These are phyloP conservation scores for Colletotrichum musae DNA, from an alignment of 2,329 filamentous ascomycete genomes.

Conservation along the genomic window DNA sequence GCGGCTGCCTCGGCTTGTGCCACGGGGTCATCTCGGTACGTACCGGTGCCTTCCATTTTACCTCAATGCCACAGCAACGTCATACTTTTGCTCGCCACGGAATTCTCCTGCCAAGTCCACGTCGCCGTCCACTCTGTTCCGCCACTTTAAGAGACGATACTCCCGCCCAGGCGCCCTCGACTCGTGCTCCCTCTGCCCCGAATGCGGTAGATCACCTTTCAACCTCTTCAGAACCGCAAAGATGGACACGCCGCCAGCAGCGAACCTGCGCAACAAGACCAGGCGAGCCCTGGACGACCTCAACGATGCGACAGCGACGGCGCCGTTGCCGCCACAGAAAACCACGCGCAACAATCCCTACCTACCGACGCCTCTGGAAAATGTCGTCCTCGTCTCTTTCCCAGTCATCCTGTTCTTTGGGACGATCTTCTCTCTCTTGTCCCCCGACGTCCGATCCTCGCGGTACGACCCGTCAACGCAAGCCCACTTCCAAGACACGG, in stretches of 20 bases:
- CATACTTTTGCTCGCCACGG: constrained; percentile 29
- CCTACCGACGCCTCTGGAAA: constrained; percentile 79
- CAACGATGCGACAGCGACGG: constrained; percentile 31
- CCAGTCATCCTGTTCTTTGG: constrained; percentile 85
- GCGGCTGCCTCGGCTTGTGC: neutral
- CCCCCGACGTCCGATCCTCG: constrained; percentile 76
- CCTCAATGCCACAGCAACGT: constrained; percentile 27
- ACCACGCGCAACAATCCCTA: constrained; percentile 67
- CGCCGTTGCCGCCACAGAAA: constrained; percentile 27
- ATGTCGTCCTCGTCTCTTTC: constrained; percentile 77
- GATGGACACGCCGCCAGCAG: constrained; percentile 41
- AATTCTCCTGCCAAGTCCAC: constrained; percentile 34
- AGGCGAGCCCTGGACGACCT: constrained; percentile 40
- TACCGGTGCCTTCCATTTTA: neutral
- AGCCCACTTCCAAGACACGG: constrained; percentile 71
- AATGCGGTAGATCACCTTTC: constrained; percentile 25
- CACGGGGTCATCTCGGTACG: constrained; percentile 9
- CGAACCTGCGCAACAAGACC: constrained; percentile 40
- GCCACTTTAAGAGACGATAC: constrained; percentile 15
- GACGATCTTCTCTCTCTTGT: constrained; percentile 83
- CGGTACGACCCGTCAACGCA: constrained; percentile 75
- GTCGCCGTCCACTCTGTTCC: neutral
- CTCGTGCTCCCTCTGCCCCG: constrained; percentile 8
- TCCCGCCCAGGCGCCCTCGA: constrained; percentile 1
- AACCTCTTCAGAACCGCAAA: neutral